These are phyloP conservation scores for Phytophthora pinifolia DNA, from an alignment of 352 stramenopile species.

Conservation along the genomic window DNA sequence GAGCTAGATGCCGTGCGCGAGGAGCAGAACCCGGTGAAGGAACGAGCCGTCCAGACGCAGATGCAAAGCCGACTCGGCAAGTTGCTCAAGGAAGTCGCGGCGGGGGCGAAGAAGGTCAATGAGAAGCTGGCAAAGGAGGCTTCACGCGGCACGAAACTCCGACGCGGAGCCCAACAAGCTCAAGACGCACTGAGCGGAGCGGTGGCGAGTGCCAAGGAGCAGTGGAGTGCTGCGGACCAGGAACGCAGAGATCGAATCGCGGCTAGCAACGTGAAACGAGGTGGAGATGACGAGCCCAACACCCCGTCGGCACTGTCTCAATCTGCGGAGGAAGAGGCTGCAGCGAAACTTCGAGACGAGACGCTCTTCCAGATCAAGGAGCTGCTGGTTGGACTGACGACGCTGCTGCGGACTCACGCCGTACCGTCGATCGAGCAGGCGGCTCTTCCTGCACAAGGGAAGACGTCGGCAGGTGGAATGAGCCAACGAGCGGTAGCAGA, in stretches of 20 bases:
- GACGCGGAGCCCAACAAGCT: constrained; percentile 16
- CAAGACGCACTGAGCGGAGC: constrained; percentile 23
- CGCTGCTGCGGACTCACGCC: constrained; percentile 23
- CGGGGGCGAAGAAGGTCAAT: constrained; percentile 31
- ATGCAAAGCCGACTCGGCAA: constrained; percentile 40
- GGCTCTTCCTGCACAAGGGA: neutral
- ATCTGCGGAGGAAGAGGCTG: constrained; percentile 15
- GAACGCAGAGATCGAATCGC: constrained; percentile 14
- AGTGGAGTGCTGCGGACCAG: constrained; percentile 16
- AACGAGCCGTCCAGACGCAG: constrained; percentile 35
- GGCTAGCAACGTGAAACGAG: neutral
- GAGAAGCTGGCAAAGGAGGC: constrained; percentile 30
- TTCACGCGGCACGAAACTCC: constrained; percentile 17
- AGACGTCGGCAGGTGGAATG: neutral
- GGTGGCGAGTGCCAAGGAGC: constrained; percentile 26
- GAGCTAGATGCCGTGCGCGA: constrained; percentile 45
- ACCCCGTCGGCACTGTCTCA: neutral
- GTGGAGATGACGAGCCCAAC: neutral
- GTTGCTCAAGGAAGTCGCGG: constrained; percentile 37
- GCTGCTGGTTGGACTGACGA: constrained; percentile 38
- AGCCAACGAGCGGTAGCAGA: neutral
- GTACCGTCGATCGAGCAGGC: constrained; percentile 3
- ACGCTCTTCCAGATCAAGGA: constrained; percentile 66
- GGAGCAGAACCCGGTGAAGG: constrained; percentile 64
- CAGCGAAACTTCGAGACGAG: constrained; percentile 32